Evolutionary conservation across 1,139 yeast genomes (phyloP).

Genomic region (Hemisphaericaspora xylofermentans): DNA sequence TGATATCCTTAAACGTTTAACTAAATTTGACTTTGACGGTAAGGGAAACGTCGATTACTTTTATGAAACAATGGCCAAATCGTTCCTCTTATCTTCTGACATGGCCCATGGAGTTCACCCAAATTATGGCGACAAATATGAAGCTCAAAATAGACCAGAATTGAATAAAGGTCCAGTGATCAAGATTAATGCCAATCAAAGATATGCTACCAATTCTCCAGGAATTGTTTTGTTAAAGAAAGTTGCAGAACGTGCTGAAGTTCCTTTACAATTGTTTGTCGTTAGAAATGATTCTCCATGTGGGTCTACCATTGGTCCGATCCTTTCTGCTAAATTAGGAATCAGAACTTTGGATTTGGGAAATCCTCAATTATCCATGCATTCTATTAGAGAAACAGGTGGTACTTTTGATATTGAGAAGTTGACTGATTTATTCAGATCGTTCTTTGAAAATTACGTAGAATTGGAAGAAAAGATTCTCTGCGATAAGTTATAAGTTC

Average conservation of each 20-base stretch:
- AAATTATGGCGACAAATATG: constrained; percentile 76
- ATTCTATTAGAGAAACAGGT: constrained; percentile 91
- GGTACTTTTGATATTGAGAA: constrained; percentile 73
- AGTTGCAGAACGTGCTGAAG: constrained; percentile 62
- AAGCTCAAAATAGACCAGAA: constrained; percentile 72
- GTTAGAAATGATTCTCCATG: constrained; percentile 91
- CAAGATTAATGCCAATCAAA: constrained; percentile 90
- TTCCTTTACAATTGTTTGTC: constrained; percentile 81
- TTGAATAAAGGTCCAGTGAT: constrained; percentile 90
- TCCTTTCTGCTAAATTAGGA: constrained; percentile 84
- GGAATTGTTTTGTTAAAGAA: constrained; percentile 79
- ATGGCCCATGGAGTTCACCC: constrained; percentile 98
- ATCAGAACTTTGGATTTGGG: constrained; percentile 89
- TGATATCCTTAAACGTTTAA: constrained; percentile 67
- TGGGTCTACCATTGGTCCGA: constrained; percentile 97
- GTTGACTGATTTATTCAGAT: constrained; percentile 59
- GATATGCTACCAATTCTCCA: constrained; percentile 90
- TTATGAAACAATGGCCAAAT: constrained; percentile 70
- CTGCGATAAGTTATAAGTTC: constrained; percentile 21
- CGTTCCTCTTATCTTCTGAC: constrained; percentile 89
- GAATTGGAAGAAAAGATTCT: constrained; percentile 29
- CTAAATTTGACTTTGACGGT: constrained; percentile 36
- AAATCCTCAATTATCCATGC: constrained; percentile 94
- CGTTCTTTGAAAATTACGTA: constrained; percentile 50
- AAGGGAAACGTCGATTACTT: constrained; percentile 25